Percentiles rank a stretch among this genome's conserved stretches.
phyloP scores from a whole-genome alignment of 2,329 filamentous ascomycete genomes.

The Trichophyton verrucosum region DNA sequence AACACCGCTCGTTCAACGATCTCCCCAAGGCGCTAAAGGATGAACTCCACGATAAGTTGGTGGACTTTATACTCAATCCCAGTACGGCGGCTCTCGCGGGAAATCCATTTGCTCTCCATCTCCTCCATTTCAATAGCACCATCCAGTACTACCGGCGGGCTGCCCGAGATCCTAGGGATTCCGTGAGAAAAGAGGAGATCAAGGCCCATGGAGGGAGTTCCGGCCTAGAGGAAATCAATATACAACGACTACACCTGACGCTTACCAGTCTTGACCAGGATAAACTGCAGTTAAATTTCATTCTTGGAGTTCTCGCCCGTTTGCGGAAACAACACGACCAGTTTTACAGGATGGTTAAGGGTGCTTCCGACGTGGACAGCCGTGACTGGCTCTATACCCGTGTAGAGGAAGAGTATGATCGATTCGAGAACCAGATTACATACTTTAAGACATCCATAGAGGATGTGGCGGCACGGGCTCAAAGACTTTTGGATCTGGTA shows the following conservation, averaged over 20 bases:
- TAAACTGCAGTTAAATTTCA: conserved; percentile 10
- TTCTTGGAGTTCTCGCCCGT: conserved; percentile 8
- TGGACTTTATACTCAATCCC: conserved; percentile 8
- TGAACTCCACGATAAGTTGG: conserved; percentile 7
- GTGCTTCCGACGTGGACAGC: conserved; percentile 4
- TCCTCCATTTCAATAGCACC: conserved; percentile 9
- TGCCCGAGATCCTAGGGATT: conserved; percentile 9
- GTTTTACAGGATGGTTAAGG: conserved; percentile 9
- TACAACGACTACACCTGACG: conserved; percentile 8
- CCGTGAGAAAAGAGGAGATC: conserved; percentile 9
- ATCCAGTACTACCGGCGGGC: conserved; percentile 10
- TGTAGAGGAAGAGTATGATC: conserved; percentile 9
- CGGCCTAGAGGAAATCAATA: conserved; percentile 7
- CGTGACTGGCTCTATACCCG: conserved; percentile 10
- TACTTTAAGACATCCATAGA: conserved; percentile 11
- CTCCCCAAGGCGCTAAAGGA: conserved; percentile 6
- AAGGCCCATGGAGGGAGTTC: conserved; percentile 8
- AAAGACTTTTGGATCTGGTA: conserved; percentile 7
- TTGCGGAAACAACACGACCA: conserved; percentile 7
- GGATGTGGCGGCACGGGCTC: conserved; percentile 9
- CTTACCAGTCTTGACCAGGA: conserved; percentile 10
- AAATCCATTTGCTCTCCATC: conserved; percentile 8
- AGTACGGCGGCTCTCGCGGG: conserved; percentile 4
- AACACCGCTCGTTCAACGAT: conserved; percentile 9
- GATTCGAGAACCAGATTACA: conserved; percentile 11